Conservation (phyloP, 495 filamentous ascomycete genomes). For the Neohortaea acidophila region DNA sequence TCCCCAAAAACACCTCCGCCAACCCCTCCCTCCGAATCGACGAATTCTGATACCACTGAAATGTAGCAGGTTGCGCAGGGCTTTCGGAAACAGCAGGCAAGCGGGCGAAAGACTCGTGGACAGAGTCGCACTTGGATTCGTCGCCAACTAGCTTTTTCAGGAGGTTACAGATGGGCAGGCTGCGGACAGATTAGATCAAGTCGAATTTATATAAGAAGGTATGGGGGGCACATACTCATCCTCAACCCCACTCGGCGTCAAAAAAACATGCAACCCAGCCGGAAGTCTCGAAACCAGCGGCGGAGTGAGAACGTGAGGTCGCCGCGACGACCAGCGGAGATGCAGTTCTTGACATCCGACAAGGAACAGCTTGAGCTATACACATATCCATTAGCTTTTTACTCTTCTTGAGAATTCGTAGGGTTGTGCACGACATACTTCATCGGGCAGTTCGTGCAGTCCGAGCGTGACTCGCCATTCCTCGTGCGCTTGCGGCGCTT, state of each 20-base stretch:
- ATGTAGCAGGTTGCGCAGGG: constrained; percentile 48
- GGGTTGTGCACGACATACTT: constrained; percentile 31
- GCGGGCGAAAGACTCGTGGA: constrained; percentile 45
- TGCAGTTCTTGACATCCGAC: constrained; percentile 46
- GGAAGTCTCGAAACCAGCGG: constrained; percentile 62
- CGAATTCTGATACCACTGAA: constrained; percentile 46
- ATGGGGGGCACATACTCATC: constrained; percentile 27
- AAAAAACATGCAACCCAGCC: constrained; percentile 72
- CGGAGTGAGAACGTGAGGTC: constrained; percentile 39
- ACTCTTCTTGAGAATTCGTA: too few relatives aligned
- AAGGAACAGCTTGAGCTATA: constrained; percentile 1
- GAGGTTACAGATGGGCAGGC: constrained; percentile 38
- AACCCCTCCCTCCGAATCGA: neutral
- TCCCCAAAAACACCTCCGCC: neutral
- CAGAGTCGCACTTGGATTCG: constrained; percentile 29
- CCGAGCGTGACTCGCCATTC: constrained; percentile 68
- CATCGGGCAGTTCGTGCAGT: constrained; percentile 54
- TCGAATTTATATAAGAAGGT: neutral
- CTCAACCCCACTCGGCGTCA: constrained; percentile 39
- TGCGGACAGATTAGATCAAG: constrained; percentile 4
- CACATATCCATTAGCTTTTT: too few relatives aligned
- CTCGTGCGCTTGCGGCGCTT: constrained; percentile 42
- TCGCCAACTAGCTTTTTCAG: constrained; percentile 47
- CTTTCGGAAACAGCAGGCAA: constrained; percentile 44
- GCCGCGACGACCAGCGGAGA: constrained; percentile 57